These are phyloP conservation scores for Aspergillus sp. DNA, from an alignment of 2,329 filamentous ascomycete species.

Conservation along the genomic window DNA sequence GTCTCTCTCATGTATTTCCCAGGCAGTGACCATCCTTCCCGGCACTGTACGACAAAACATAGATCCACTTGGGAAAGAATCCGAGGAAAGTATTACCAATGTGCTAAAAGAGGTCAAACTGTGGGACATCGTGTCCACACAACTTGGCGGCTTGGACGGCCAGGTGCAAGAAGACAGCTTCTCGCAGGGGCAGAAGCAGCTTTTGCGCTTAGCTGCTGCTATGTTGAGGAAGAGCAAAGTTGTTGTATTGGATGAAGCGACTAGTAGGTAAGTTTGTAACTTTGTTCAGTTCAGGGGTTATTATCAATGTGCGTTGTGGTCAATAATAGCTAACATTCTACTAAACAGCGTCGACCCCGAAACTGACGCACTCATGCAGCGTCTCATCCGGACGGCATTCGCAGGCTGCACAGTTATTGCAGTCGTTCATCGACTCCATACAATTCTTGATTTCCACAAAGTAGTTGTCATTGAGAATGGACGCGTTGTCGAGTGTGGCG, in stretches of 20 bases:
- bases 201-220: background rate
- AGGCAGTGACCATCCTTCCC: background rate
- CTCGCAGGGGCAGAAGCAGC: slow-evolving; percentile 4
- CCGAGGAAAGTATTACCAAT: background rate
- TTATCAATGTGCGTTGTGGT: no score
- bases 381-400: background rate
- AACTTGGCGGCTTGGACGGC: background rate
- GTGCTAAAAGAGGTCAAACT: slow-evolving; percentile 9
- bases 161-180: background rate
- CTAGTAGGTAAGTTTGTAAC: background rate
- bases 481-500: background rate
- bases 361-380: slow-evolving; percentile 3
- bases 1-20: background rate
- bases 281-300: no score
- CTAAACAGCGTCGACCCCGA: slow-evolving; percentile 1
- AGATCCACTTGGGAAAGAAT: background rate
- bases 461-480: background rate
- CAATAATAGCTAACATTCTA: no score
- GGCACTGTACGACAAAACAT: background rate
- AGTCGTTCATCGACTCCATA: background rate
- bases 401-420: background rate
- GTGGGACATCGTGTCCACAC: slow-evolving; percentile 5
- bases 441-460: background rate
- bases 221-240: slow-evolving; percentile 3
- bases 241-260: slow-evolving; percentile 5